These are phyloP conservation scores for Sporothrix curviconia DNA, from an alignment of 2,329 filamentous ascomycete species.

Conservation along the genomic window DNA sequence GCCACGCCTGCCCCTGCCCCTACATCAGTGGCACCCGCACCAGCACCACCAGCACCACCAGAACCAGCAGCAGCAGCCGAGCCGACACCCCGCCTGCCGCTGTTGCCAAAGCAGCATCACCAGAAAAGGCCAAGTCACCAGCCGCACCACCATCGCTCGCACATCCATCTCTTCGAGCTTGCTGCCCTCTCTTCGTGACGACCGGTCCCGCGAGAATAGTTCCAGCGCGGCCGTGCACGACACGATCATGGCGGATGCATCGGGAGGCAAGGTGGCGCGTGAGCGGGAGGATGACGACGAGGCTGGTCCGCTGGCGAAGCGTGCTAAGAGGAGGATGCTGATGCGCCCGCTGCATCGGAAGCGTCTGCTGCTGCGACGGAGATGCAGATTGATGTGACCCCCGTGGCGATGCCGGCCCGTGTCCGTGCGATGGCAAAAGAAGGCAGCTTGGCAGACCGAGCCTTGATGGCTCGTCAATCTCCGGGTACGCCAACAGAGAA, in stretches of 20 bases:
- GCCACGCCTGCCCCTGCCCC: background rate
- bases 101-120: background rate
- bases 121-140: constrained; percentile 10
- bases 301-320: constrained; percentile 67
- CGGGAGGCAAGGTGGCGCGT: constrained; percentile 58
- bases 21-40: background rate
- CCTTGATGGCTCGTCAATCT: constrained; percentile 46
- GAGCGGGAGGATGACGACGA: constrained; percentile 69
- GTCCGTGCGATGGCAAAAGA: constrained; percentile 28
- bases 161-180: constrained; percentile 14
- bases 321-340: constrained; percentile 51
- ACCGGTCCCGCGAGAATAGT: constrained; percentile 28
- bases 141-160: background rate
- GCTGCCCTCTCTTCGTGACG: constrained; percentile 21
- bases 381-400: constrained; percentile 24
- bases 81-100: background rate
- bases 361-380: background rate
- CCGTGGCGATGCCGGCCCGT: constrained; percentile 21
- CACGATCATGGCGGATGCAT: constrained; percentile 37
- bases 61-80: background rate
- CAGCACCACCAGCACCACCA: background rate
- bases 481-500: constrained; percentile 53
- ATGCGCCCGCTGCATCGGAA: constrained; percentile 15
- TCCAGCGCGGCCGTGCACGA: constrained; percentile 28
- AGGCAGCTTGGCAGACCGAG: constrained; percentile 37